Evolutionary conservation across 2,329 filamentous ascomycete genomes (phyloP).

Genomic region (Apiospora hydei): DNA sequence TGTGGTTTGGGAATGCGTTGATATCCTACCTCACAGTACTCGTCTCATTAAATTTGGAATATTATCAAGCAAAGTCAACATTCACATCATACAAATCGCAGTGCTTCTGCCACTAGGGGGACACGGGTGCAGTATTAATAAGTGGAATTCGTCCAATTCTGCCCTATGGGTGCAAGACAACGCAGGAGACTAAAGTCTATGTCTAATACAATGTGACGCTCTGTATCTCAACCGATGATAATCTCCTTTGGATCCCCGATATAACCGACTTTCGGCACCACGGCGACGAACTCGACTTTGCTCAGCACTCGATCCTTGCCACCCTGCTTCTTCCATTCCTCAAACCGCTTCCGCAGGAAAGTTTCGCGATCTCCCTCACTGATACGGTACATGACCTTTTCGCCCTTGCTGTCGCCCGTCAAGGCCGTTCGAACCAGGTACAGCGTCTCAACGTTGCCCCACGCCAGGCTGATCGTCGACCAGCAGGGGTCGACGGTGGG

Average conservation of each 20-base stretch:
- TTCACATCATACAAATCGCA: too few relatives aligned
- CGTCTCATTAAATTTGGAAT: too few relatives aligned
- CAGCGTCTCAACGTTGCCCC: slow-evolving; percentile 41
- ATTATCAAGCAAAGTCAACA: too few relatives aligned
- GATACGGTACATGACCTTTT: slow-evolving; percentile 41
- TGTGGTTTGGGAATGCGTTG: too few relatives aligned
- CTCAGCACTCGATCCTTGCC: slow-evolving; percentile 32
- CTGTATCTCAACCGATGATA: slow-evolving; percentile 36
- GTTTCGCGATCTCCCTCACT: slow-evolving; percentile 32
- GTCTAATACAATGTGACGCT: neutral
- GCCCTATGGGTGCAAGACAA: neutral
- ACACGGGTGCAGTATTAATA: too few relatives aligned
- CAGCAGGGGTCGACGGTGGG: slow-evolving; percentile 31
- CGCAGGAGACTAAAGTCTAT: too few relatives aligned
- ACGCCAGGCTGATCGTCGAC: slow-evolving; percentile 38
- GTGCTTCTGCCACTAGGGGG: too few relatives aligned
- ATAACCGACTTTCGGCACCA: slow-evolving; percentile 33
- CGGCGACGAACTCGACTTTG: slow-evolving; percentile 39
- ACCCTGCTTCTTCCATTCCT: slow-evolving; percentile 40
- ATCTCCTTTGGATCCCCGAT: slow-evolving; percentile 39
- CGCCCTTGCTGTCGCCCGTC: slow-evolving; percentile 33
- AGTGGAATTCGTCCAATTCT: neutral
- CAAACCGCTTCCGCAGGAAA: slow-evolving; percentile 35
- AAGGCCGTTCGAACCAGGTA: slow-evolving; percentile 40
- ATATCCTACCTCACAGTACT: too few relatives aligned